phyloP scores from a whole-genome alignment of 1,284 basidiomycete genomes.

The Cryptococcus sp. region DNA sequence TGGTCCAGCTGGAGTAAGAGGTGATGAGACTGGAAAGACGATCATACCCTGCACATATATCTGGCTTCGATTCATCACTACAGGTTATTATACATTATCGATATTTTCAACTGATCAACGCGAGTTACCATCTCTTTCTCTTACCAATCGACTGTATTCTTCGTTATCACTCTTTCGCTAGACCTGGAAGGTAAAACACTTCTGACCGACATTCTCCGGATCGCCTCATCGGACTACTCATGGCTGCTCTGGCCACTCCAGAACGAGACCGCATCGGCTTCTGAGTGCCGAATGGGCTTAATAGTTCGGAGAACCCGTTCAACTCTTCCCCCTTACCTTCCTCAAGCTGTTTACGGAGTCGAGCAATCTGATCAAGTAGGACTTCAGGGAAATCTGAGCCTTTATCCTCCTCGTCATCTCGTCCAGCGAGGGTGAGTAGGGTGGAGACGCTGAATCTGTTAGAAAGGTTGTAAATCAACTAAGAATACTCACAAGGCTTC shows the following conservation, averaged over 20 bases:
- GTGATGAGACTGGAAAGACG: background rate
- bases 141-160: too few relatives aligned
- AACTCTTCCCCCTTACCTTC: slow-evolving; percentile 4
- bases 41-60: background rate
- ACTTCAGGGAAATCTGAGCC: slow-evolving; percentile 51
- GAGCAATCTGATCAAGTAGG: slow-evolving; percentile 57
- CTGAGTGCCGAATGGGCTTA: too few relatives aligned
- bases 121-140: too few relatives aligned
- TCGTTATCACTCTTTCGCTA: too few relatives aligned
- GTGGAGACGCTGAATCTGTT: slow-evolving; percentile 27
- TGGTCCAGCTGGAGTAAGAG: slow-evolving; percentile 8
- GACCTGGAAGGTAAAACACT: too few relatives aligned
- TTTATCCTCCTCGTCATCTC: slow-evolving; percentile 13
- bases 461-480: background rate
- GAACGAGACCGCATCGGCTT: too few relatives aligned
- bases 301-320: background rate
- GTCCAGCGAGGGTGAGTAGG: slow-evolving; percentile 23
- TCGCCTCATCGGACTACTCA: too few relatives aligned
- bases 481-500: slow-evolving; percentile 65
- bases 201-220: too few relatives aligned
- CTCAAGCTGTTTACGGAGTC: slow-evolving; percentile 46
- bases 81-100: too few relatives aligned
- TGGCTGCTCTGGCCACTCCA: too few relatives aligned
- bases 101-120: too few relatives aligned
- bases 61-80: too few relatives aligned